These are phyloP conservation scores for Verticillium klebahnii DNA, from an alignment of 2,329 filamentous ascomycete genomes.

Conservation along the genomic window DNA sequence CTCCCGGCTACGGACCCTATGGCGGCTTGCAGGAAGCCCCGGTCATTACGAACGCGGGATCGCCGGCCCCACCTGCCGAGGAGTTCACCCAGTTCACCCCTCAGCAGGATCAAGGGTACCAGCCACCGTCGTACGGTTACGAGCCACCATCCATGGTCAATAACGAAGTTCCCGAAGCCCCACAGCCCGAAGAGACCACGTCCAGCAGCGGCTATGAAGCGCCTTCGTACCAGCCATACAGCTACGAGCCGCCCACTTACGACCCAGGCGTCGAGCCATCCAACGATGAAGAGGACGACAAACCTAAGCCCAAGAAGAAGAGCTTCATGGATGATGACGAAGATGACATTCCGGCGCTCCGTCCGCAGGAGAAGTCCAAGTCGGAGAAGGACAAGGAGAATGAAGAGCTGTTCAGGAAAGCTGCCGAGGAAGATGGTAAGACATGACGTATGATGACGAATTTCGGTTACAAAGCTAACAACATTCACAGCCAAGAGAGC, in stretches of 20 bases:
- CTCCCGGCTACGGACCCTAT: conserved; percentile 14
- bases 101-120: conserved; percentile 25
- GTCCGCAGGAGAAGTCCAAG: conserved; percentile 49
- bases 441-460: background rate
- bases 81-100: conserved; percentile 7
- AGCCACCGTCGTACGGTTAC: conserved; percentile 46
- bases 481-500: conserved; percentile 53
- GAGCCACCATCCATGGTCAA: conserved; percentile 38
- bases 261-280: conserved; percentile 43
- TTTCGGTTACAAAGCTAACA: conserved; percentile 12
- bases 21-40: conserved; percentile 3
- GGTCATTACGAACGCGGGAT: background rate
- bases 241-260: conserved; percentile 54
- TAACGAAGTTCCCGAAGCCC: conserved; percentile 21
- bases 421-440: conserved; percentile 71
- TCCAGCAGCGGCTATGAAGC: conserved; percentile 51
- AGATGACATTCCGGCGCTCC: conserved; percentile 56
- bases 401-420: conserved; percentile 79
- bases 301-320: conserved; percentile 65
- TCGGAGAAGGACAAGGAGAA: conserved; percentile 72
- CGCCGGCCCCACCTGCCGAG: background rate
- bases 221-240: conserved; percentile 56
- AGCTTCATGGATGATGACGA: conserved; percentile 80
- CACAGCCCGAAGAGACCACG: conserved; percentile 21
- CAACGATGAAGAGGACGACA: conserved; percentile 40